Evolutionary conservation across 768 basidiomycete species (phyloP).

Genomic region (Mycena vitilis): DNA sequence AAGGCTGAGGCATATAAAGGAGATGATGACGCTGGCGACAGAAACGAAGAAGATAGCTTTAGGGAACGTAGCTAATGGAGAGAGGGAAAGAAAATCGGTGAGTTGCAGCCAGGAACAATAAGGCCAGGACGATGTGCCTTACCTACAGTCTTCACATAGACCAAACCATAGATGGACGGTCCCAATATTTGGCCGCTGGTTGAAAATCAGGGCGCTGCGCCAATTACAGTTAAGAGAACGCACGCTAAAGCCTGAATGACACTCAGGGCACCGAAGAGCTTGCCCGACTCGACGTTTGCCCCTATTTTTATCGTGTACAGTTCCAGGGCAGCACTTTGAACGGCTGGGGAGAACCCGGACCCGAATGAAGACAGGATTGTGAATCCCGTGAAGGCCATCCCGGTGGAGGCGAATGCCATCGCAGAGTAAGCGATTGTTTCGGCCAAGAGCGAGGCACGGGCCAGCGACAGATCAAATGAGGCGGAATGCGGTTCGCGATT

Average conservation of each 20-base stretch:
- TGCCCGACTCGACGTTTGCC: conserved; percentile 46
- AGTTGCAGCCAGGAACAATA: too few relatives aligned
- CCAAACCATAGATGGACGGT: conserved; percentile 65
- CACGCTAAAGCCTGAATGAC: conserved; percentile 66
- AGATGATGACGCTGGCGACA: conserved; percentile 21
- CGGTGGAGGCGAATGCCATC: conserved; percentile 52
- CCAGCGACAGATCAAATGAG: conserved; percentile 65
- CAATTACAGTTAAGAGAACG: background rate
- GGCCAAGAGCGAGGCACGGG: conserved; percentile 60
- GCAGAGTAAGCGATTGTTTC: conserved; percentile 57
- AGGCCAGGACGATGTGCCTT: too few relatives aligned
- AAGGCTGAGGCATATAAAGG: conserved; percentile 30
- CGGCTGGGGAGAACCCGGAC: conserved; percentile 61
- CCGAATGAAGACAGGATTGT: conserved; percentile 57
- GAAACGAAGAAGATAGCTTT: conserved; percentile 57
- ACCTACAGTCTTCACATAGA: conserved; percentile 59
- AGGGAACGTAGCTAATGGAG: conserved; percentile 55
- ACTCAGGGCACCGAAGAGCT: conserved; percentile 72
- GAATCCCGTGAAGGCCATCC: conserved; percentile 53
- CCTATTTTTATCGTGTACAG: conserved; percentile 54
- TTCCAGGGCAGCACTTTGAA: conserved; percentile 67
- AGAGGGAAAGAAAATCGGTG: too few relatives aligned
- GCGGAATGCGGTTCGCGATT: conserved; percentile 40
- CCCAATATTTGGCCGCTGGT: conserved; percentile 60
- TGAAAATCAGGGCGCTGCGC: background rate